Evolutionary conservation across 1,139 yeast species (phyloP).

Genomic region (Geotrichum europaeum): DNA sequence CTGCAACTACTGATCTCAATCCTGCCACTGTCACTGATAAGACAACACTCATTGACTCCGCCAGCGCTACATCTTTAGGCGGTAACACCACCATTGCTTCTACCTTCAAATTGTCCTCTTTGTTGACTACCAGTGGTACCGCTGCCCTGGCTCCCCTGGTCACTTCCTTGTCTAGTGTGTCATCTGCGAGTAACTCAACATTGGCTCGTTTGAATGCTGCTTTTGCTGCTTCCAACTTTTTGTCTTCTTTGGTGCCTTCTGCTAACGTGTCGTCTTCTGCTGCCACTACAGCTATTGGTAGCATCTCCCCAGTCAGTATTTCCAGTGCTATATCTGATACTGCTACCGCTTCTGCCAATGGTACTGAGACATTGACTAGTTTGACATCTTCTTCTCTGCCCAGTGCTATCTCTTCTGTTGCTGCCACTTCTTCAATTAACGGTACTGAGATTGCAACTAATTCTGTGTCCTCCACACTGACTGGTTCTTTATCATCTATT

Average conservation of each 20-base stretch:
- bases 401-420: not conserved
- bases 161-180: not conserved
- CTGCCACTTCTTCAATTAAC: not conserved
- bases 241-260: not conserved
- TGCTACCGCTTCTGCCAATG: not conserved
- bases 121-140: not conserved
- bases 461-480: not conserved
- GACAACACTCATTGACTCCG: not conserved
- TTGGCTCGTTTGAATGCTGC: not conserved
- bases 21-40: not conserved
- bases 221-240: not conserved
- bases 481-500: not conserved
- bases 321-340: not conserved
- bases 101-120: conserved; percentile 23
- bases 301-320: not conserved
- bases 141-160: not conserved
- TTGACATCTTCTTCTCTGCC: not conserved
- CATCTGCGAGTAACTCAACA: not conserved
- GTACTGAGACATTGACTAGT: not conserved
- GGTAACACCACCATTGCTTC: conserved; percentile 37
- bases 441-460: not conserved
- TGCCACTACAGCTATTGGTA: not conserved
- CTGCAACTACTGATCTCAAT: not conserved
- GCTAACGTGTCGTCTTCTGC: not conserved
- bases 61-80: not conserved